A percentile compares a stretch with the other conserved stretches of the same genome.
Evolutionary conservation across 176 grass and related monocot species (phyloP).

Genomic region (Avena atlantica): DNA sequence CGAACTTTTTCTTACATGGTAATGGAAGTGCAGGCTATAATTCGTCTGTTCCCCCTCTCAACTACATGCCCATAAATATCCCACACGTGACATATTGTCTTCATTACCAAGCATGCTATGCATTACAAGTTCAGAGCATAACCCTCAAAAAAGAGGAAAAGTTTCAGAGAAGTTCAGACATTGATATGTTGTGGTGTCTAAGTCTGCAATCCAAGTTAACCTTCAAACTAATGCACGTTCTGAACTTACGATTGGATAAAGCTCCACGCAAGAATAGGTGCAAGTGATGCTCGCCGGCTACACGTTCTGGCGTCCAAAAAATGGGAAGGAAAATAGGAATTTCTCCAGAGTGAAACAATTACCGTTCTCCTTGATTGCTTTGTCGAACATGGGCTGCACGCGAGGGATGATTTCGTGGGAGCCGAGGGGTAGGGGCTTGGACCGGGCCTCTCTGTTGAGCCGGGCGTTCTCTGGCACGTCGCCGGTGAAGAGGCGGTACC

Average conservation of each 20-base stretch:
- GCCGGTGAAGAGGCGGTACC: conserved; percentile 54
- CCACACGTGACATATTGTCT: too few relatives aligned
- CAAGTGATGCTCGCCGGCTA: too few relatives aligned
- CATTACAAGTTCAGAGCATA: not conserved
- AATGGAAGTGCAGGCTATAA: not conserved
- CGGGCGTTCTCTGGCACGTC: conserved; percentile 44
- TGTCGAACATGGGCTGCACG: conserved; percentile 34
- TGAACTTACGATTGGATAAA: not conserved
- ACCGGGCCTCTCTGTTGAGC: conserved; percentile 45
- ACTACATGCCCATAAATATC: not conserved
- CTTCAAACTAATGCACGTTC: not conserved
- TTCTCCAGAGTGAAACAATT: too few relatives aligned
- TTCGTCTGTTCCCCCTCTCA: not conserved
- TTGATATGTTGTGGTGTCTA: not conserved
- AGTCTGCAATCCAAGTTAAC: conserved; percentile 20
- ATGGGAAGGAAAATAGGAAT: not conserved
- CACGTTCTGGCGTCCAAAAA: not conserved
- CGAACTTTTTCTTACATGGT: not conserved
- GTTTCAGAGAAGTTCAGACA: not conserved
- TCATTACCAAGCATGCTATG: not conserved
- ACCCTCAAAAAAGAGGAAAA: not conserved
- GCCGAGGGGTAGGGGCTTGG: conserved; percentile 48
- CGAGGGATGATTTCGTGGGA: conserved; percentile 49
- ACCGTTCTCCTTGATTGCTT: conserved; percentile 41
- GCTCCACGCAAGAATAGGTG: not conserved